These are phyloP conservation scores for Colletotrichum sojae DNA, from an alignment of 2,329 filamentous ascomycete species.

Conservation along the genomic window DNA sequence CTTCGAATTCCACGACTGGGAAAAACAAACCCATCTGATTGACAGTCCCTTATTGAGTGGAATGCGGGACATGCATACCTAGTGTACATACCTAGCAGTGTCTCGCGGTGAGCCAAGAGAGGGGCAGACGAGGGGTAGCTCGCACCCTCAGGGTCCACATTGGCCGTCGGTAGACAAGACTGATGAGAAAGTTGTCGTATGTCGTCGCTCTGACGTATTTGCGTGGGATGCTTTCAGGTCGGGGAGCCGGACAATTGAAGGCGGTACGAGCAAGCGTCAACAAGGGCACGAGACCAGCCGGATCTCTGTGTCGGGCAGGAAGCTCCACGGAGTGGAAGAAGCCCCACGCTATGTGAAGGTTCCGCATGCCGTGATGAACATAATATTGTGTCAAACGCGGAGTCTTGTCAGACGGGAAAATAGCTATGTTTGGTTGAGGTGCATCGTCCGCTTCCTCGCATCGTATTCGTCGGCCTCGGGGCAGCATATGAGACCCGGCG, in stretches of 20 bases:
- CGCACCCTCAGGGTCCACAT: constrained; percentile 19
- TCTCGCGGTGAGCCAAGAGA: constrained; percentile 13
- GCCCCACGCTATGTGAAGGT: constrained; percentile 4
- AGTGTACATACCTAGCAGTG: too few relatives aligned
- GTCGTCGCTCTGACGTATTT: constrained; percentile 36
- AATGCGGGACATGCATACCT: constrained; percentile 24
- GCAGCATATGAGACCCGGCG: constrained; percentile 33
- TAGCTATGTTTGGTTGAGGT: constrained; percentile 26
- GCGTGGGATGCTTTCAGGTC: constrained; percentile 15
- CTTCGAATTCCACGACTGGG: background rate
- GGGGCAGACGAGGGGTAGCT: constrained; percentile 29
- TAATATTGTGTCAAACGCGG: constrained; percentile 21
- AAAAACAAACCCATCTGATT: constrained; percentile 29
- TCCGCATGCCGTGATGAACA: constrained; percentile 36
- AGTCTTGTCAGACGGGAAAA: background rate
- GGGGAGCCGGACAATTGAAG: constrained; percentile 6
- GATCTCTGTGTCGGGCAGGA: constrained; percentile 9
- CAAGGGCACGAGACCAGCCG: constrained; percentile 28
- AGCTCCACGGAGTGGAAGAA: constrained; percentile 5
- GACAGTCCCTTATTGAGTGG: constrained; percentile 36
- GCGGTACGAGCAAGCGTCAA: constrained; percentile 16
- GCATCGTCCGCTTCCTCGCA: constrained; percentile 31
- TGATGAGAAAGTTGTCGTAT: constrained; percentile 3
- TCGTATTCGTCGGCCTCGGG: constrained; percentile 34
- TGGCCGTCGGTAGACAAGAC: background rate